phyloP scores from a whole-genome alignment of 257 asterid genomes.

The Lycium barbarum region DNA sequence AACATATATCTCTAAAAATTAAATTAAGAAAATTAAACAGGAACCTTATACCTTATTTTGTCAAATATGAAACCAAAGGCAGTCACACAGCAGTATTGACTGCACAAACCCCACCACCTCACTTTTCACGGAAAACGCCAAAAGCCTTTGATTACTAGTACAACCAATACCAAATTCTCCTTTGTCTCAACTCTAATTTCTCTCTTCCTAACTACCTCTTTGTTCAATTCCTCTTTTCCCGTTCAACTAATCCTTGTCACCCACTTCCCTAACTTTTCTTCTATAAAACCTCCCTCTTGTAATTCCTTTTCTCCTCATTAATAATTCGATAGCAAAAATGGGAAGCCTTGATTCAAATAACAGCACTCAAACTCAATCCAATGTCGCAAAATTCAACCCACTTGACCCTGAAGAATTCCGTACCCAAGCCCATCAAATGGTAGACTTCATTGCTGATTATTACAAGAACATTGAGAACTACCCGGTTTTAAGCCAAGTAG shows the following conservation, averaged over 20 bases:
- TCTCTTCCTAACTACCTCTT: conserved; percentile 20
- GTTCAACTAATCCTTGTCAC: conserved; percentile 18
- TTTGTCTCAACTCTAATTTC: conserved; percentile 5
- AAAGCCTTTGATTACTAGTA: neutral
- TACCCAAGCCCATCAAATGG: conserved; percentile 40
- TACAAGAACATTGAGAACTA: conserved; percentile 38
- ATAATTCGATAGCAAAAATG: conserved; percentile 13
- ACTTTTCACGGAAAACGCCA: neutral
- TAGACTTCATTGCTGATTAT: conserved; percentile 44
- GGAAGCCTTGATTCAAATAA: conserved; percentile 38
- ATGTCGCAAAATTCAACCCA: conserved; percentile 33
- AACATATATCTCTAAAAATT: too few relatives aligned
- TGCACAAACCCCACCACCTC: neutral
- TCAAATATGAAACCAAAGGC: neutral
- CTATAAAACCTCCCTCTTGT: neutral
- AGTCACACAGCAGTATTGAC: neutral
- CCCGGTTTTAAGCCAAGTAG: conserved; percentile 44
- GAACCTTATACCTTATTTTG: neutral
- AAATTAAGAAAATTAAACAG: too few relatives aligned
- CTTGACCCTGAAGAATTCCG: conserved; percentile 44
- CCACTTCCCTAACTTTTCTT: neutral
- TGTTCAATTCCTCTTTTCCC: neutral
- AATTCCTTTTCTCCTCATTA: neutral
- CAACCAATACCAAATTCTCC: conserved; percentile 29
- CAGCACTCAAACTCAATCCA: neutral